Evolutionary conservation across 805 yeast genomes (phyloP).

Genomic region (Danielia reshetovae): DNA sequence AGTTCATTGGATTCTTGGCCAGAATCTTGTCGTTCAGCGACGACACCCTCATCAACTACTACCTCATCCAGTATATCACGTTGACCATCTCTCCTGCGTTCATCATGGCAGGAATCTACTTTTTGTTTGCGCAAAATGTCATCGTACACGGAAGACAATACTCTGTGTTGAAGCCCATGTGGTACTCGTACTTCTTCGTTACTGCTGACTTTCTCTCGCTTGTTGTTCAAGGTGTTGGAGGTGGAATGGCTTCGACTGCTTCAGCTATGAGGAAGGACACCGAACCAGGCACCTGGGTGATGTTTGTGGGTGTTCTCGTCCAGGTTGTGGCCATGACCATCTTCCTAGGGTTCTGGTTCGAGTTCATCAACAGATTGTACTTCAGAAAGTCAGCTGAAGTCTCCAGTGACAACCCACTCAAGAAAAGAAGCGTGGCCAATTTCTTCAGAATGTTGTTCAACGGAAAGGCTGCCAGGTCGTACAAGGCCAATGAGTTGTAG

Average conservation of each 20-base stretch:
- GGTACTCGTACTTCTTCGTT: constrained; percentile 42
- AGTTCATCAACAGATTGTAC: constrained; percentile 29
- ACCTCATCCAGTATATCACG: constrained; percentile 29
- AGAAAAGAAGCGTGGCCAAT: constrained; percentile 20
- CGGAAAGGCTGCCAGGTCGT: constrained; percentile 19
- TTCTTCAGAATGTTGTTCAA: constrained; percentile 28
- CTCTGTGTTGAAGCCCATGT: constrained; percentile 37
- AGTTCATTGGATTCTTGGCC: constrained; percentile 37
- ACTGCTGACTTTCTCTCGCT: constrained; percentile 34
- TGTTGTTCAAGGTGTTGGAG: constrained; percentile 38
- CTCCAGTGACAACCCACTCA: constrained; percentile 11
- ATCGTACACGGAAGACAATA: constrained; percentile 35
- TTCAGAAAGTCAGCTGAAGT: constrained; percentile 22
- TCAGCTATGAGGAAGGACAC: constrained; percentile 19
- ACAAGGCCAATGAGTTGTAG: constrained; percentile 24
- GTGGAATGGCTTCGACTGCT: constrained; percentile 33
- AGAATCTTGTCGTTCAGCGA: constrained; percentile 29
- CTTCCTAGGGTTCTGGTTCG: constrained; percentile 34
- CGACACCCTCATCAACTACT: constrained; percentile 17
- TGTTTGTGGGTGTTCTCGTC: constrained; percentile 36
- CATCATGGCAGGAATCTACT: constrained; percentile 41
- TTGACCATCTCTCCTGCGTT: constrained; percentile 41
- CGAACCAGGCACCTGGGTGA: constrained; percentile 30
- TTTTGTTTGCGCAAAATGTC: constrained; percentile 37
- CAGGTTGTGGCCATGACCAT: constrained; percentile 39